phyloP scores from a whole-genome alignment of 805 yeast species.

The Ogataea kodamae region DNA sequence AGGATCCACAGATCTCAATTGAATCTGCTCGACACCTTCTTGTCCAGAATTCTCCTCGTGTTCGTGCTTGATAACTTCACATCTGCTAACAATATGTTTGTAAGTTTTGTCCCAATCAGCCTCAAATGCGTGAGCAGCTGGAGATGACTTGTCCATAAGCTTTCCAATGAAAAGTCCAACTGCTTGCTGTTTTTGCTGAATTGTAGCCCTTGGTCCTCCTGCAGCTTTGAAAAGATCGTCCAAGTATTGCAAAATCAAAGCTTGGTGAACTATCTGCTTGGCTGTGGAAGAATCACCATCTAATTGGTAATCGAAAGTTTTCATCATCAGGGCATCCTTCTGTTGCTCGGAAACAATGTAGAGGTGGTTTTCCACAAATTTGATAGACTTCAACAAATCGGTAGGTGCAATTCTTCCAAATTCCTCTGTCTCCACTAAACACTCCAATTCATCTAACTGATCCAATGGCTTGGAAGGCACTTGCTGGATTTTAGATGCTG shows the following conservation, averaged over 20 bases:
- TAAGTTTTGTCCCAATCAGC: conserved; percentile 74
- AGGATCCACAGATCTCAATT: conserved; percentile 84
- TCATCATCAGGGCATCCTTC: conserved; percentile 89
- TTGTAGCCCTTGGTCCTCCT: conserved; percentile 20
- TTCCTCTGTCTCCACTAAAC: conserved; percentile 60
- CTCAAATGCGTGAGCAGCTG: conserved; percentile 66
- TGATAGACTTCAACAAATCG: conserved; percentile 48
- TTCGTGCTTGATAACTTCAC: conserved; percentile 61
- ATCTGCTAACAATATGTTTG: conserved; percentile 71
- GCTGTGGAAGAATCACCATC: conserved; percentile 54
- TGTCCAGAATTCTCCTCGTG: conserved; percentile 37
- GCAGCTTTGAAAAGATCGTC: conserved; percentile 31
- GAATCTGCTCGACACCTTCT: conserved; percentile 77
- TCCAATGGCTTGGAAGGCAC: conserved; percentile 33
- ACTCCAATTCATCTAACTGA: conserved; percentile 46
- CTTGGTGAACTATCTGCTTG: conserved; percentile 70
- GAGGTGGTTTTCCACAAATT: conserved; percentile 54
- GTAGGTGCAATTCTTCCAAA: conserved; percentile 57
- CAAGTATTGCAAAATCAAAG: conserved; percentile 69
- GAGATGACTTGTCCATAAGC: conserved; percentile 48
- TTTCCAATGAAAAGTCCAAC: conserved; percentile 66
- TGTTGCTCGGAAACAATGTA: conserved; percentile 76
- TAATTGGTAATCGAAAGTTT: conserved; percentile 81
- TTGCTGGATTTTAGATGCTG: conserved; percentile 6
- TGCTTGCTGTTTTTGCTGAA: conserved; percentile 33